Evolutionary conservation across 2,329 filamentous ascomycete genomes (phyloP).

Genomic region (Nigrograna mackinnonii): DNA sequence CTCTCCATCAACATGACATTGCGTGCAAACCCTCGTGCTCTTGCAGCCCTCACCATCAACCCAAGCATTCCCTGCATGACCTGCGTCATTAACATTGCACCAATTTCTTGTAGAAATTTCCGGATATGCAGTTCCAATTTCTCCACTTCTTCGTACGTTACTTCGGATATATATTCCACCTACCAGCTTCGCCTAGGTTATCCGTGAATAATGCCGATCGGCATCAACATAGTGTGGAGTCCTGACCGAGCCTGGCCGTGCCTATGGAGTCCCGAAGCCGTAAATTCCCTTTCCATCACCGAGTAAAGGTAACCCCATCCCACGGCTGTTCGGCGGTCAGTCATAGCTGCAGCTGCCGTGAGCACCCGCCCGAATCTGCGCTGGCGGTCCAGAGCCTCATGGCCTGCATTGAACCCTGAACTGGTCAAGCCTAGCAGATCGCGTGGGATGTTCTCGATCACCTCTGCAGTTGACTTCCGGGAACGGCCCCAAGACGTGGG

Average conservation of each 20-base stretch:
- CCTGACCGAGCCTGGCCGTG: no score
- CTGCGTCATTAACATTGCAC: no score
- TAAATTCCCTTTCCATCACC: neutral
- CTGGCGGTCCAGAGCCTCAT: constrained; percentile 15
- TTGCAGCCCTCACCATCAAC: neutral
- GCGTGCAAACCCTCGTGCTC: neutral
- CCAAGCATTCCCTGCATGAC: no score
- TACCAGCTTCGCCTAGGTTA: no score
- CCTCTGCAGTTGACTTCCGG: constrained; percentile 17
- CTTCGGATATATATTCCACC: no score
- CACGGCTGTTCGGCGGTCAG: neutral
- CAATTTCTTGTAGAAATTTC: no score
- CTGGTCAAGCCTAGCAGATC: constrained; percentile 17
- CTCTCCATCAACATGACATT: neutral
- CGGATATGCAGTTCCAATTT: no score
- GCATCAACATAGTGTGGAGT: no score
- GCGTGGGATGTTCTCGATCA: constrained; percentile 18
- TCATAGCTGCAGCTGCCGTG: constrained; percentile 3
- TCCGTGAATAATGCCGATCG: no score
- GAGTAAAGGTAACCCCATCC: neutral
- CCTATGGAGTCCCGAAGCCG: no score
- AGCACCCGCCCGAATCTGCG: constrained; percentile 7
- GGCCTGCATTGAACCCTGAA: constrained; percentile 12
- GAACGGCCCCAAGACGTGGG: constrained; percentile 20
- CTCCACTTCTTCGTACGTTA: no score